Percentiles rank a stretch among this genome's conserved stretches.
phyloP scores from a whole-genome alignment of 2,329 filamentous ascomycete genomes.

The Fusarium mundagurra region DNA sequence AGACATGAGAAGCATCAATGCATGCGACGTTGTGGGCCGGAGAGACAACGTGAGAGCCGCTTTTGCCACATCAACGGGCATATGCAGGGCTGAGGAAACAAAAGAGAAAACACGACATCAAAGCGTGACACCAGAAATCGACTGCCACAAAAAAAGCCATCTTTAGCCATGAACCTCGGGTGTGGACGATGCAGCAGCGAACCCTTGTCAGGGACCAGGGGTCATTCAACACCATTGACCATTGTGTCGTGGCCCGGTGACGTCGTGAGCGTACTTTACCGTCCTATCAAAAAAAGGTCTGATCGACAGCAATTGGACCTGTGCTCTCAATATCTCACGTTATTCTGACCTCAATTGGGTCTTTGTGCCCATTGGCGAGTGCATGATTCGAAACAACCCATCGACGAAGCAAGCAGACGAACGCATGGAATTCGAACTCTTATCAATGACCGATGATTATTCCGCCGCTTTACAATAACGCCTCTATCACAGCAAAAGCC shows the following conservation, averaged over 20 bases:
- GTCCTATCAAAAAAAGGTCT: constrained; percentile 5
- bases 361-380: background rate
- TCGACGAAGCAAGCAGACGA: background rate
- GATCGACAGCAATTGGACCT: constrained; percentile 2
- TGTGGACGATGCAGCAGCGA: constrained; percentile 6
- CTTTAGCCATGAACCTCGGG: constrained; percentile 9
- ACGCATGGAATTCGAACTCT: background rate
- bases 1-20: constrained; percentile 5
- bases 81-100: constrained; percentile 39
- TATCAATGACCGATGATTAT: constrained; percentile 3
- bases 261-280: constrained; percentile 2
- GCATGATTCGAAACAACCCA: background rate
- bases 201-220: constrained; percentile 36
- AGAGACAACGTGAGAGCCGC: constrained; percentile 33
- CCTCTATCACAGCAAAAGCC: constrained; percentile 18
- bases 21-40: constrained; percentile 33
- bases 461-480: constrained; percentile 19
- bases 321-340: background rate
- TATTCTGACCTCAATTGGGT: constrained; percentile 4
- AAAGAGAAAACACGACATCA: constrained; percentile 34
- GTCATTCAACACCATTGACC: constrained; percentile 37
- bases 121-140: constrained; percentile 5
- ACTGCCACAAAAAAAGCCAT: constrained; percentile 19
- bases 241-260: background rate
- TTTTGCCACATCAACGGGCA: constrained; percentile 42